phyloP scores from a whole-genome alignment of 2,329 filamentous ascomycete species.

The Colletotrichum neosansevieriae region DNA sequence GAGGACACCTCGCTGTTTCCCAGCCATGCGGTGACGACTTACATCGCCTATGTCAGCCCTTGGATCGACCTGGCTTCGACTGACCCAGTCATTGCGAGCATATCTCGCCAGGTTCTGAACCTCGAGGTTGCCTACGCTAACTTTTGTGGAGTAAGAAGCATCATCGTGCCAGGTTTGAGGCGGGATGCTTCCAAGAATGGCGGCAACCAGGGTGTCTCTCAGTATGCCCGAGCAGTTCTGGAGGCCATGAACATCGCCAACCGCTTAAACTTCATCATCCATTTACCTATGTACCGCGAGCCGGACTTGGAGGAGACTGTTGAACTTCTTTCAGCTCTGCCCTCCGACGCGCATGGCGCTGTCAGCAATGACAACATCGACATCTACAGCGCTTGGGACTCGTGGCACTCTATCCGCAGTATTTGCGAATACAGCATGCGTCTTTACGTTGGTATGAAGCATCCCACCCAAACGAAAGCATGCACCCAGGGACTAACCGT shows the following conservation, averaged over 20 bases:
- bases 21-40: slow-evolving; percentile 74
- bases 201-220: slow-evolving; percentile 67
- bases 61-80: slow-evolving; percentile 93
- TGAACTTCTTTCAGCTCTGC: slow-evolving; percentile 63
- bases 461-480: background rate
- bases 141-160: slow-evolving; percentile 89
- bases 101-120: slow-evolving; percentile 91
- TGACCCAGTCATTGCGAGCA: slow-evolving; percentile 84
- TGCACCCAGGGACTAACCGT: background rate
- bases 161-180: slow-evolving; percentile 84
- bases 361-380: slow-evolving; percentile 64
- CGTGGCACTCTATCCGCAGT: slow-evolving; percentile 89
- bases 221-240: slow-evolving; percentile 86
- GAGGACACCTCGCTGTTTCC: slow-evolving; percentile 83
- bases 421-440: slow-evolving; percentile 87
- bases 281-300: slow-evolving; percentile 86
- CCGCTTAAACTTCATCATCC: slow-evolving; percentile 83
- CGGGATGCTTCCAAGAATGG: slow-evolving; percentile 67
- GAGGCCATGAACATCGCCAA: slow-evolving; percentile 81
- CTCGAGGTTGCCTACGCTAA: slow-evolving; percentile 94
- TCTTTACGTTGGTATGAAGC: slow-evolving; percentile 83
- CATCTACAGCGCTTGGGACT: slow-evolving; percentile 87
- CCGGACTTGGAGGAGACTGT: slow-evolving; percentile 67
- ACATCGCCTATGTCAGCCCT: slow-evolving; percentile 84
- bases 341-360: slow-evolving; percentile 49